Evolutionary conservation across 192 early-diverging fungal species (phyloP), one percentile per base, ranked within the genome.

Genomic region (Coemansia interrupta): DNA sequence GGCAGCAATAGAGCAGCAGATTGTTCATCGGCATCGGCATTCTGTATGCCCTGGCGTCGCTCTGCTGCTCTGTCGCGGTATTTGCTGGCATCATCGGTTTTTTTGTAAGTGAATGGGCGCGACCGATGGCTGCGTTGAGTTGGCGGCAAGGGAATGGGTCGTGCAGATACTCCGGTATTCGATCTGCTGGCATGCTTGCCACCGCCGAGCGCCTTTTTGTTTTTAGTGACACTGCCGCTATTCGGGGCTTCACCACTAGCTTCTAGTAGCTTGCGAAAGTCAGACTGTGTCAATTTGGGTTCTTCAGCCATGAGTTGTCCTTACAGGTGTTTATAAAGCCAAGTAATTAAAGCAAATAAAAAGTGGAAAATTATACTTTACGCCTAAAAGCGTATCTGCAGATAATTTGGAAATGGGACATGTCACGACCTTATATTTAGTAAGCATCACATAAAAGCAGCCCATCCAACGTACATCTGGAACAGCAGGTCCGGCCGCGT

Each of bases 51-150:
- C 54, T 86, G 69, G 9, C 94, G 81, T 36, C 94, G 85, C 73
- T 97, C 94, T 0, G 87, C 90, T n/a, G 94, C 94, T 24, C 94
- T 79, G 64, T 97, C 94, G 38, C 94, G 89, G 64, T 95, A 96
- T n/a, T 77, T 61, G 18, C 36, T 38, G 15, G 17, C 7, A 18
- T 14, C 26, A 51, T 14, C 49, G 15, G n/a, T 45, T 23, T 52
- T 46, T 19, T 62, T 61, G 23, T 58, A 57, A 3, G 51, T 24
- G 6, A 24, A 32, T 36, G 59, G 49, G 13, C 62, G 57, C 13
- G 12, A 24, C 4, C 17, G 22, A 15, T 24, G 40, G 10, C 14
- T 4, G 24, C n/a, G 13, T 10, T 30, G 2, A 24, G 32, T 14
- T 1, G 49, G 0, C 29, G 36, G 43, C 44, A 56, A 13, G 23